Conservation (phyloP, 176 grass and related monocot genomes). For the Carex pumila region DNA sequence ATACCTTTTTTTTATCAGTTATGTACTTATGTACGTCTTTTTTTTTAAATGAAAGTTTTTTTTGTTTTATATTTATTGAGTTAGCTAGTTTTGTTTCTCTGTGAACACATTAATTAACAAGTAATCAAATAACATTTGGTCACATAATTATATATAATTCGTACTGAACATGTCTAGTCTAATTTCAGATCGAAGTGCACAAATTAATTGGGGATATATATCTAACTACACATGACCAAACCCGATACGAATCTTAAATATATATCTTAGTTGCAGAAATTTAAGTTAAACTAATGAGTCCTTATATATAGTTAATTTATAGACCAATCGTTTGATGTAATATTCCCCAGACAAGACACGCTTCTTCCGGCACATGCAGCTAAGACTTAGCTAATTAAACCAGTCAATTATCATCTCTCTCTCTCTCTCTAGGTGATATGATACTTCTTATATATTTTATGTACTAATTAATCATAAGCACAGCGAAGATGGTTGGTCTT, state of each 20-base stretch:
- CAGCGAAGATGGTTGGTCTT: neutral
- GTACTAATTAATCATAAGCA: conserved; percentile 1
- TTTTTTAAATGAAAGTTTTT: too few relatives aligned
- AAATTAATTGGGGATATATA: neutral
- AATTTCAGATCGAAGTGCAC: neutral
- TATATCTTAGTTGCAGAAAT: conserved; percentile 22
- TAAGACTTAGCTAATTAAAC: neutral
- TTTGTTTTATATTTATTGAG: too few relatives aligned
- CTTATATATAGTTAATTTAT: neutral
- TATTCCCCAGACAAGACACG: conserved; percentile 46
- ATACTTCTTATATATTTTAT: neutral
- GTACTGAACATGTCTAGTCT: neutral
- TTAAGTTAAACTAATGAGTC: neutral
- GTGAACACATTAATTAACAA: neutral
- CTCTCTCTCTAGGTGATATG: too few relatives aligned
- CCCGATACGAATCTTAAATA: neutral
- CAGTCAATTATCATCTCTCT: neutral
- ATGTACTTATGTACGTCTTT: too few relatives aligned
- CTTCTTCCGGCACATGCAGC: conserved; percentile 33
- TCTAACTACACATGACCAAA: conserved; percentile 3
- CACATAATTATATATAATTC: neutral
- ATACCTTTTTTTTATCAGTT: too few relatives aligned
- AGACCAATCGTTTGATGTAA: neutral
- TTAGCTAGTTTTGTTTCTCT: neutral
- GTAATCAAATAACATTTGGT: neutral